These are phyloP conservation scores for Suillus decipiens DNA, from an alignment of 768 basidiomycete species.

Conservation along the genomic window DNA sequence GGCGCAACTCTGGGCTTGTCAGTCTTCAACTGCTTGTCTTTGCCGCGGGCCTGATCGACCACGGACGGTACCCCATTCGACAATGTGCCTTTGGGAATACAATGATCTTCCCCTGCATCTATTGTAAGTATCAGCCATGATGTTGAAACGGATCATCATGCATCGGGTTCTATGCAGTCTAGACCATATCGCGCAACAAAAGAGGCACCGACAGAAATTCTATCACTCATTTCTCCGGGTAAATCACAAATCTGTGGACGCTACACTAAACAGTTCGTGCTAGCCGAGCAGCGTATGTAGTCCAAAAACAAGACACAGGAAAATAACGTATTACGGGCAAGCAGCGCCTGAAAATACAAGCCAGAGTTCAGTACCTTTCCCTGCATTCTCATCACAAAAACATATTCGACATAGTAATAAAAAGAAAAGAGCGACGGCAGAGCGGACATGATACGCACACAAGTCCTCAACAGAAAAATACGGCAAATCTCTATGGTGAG, in stretches of 20 bases:
- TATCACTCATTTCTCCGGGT: not conserved
- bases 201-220: not conserved
- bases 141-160: not conserved
- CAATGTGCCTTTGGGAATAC: not conserved
- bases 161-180: not conserved
- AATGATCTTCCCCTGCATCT: not conserved
- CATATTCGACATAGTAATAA: slow-evolving; percentile 1
- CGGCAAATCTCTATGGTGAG: not conserved
- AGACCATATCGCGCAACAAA: not conserved
- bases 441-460: not conserved
- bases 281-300: not conserved
- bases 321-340: not conserved
- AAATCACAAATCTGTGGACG: not conserved
- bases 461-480: not conserved
- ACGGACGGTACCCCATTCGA: not conserved
- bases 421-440: slow-evolving; percentile 3
- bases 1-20: not conserved
- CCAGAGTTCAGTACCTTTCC: not conserved
- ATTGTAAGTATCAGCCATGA: not conserved
- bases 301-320: not conserved
- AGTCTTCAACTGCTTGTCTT: not conserved
- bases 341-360: not conserved
- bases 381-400: not conserved
- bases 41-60: not conserved
- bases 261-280: slow-evolving; percentile 2